Evolutionary conservation across 2,329 filamentous ascomycete species (phyloP).

Genomic region (Penicillium nordicum): DNA sequence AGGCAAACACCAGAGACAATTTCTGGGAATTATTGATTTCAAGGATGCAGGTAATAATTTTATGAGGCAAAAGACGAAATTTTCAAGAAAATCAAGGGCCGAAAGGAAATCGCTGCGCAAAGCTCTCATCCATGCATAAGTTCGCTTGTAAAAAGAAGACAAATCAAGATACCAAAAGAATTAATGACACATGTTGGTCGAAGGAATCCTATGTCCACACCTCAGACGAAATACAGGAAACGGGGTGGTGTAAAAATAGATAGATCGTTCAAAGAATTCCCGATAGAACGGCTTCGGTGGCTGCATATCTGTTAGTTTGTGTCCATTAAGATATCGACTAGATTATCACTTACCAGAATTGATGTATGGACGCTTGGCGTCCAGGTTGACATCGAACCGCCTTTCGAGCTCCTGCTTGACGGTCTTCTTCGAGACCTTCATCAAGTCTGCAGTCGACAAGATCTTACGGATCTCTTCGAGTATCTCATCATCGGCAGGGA

Average conservation of each 20-base stretch:
- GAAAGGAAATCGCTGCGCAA: conserved; percentile 14
- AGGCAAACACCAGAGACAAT: conserved; percentile 2
- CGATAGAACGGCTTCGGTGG: conserved; percentile 74
- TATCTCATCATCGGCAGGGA: conserved; percentile 86
- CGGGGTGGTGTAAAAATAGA: neutral
- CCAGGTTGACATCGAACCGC: conserved; percentile 80
- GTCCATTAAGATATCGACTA: neutral
- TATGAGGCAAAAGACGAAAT: neutral
- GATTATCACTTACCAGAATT: conserved; percentile 68
- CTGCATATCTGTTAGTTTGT: conserved; percentile 42
- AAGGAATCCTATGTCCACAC: conserved; percentile 1
- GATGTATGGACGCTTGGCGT: conserved; percentile 88
- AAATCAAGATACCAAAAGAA: neutral
- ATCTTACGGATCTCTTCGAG: conserved; percentile 94
- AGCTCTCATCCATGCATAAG: conserved; percentile 24
- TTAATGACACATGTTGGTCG: conserved; percentile 19
- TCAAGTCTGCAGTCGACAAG: conserved; percentile 83
- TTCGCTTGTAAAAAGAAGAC: conserved; percentile 15
- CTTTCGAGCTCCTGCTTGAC: conserved; percentile 91
- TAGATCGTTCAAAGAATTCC: conserved; percentile 61
- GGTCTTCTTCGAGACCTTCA: conserved; percentile 98
- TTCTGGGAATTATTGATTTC: conserved; percentile 7
- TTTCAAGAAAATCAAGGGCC: conserved; percentile 1
- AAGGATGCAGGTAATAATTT: neutral
- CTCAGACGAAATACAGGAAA: neutral